A percentile compares a stretch with the other conserved stretches of the same genome.
Evolutionary conservation across 148 eudicot genomes (phyloP).

Genomic region (Pharnaceum exiguum): DNA sequence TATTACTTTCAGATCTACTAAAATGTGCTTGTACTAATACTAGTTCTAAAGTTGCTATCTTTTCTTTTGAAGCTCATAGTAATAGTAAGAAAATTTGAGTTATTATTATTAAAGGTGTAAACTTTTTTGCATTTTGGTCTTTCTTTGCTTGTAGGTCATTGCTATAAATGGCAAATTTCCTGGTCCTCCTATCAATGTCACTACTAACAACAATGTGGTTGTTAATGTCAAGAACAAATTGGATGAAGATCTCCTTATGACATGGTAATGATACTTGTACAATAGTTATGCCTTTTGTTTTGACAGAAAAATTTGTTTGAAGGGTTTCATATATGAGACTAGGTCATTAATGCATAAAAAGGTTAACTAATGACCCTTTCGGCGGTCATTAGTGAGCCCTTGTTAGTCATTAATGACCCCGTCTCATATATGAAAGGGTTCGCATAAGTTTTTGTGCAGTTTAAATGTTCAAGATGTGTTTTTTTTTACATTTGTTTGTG

Average conservation of each 20-base stretch:
- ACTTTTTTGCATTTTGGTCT: constrained; percentile 2
- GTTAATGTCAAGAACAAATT: constrained; percentile 86
- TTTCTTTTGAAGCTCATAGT: constrained; percentile 5
- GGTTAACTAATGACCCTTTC: no score
- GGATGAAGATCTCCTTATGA: constrained; percentile 76
- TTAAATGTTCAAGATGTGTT: neutral
- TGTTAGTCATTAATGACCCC: no score
- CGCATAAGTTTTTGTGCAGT: neutral
- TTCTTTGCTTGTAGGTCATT: constrained; percentile 64
- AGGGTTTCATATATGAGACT: no score
- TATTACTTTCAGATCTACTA: constrained; percentile 57
- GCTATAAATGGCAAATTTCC: constrained; percentile 93
- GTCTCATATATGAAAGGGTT: no score
- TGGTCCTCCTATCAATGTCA: constrained; percentile 73
- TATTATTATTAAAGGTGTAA: constrained; percentile 8
- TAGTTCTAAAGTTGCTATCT: constrained; percentile 13
- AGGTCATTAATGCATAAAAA: neutral
- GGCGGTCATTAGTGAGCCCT: no score
- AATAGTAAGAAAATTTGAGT: constrained; percentile 1
- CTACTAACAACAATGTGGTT: constrained; percentile 83
- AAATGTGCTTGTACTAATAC: constrained; percentile 8
- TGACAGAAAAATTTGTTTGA: no score
- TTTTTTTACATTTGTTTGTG: neutral
- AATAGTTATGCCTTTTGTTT: no score
- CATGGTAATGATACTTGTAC: no score